Conservation (phyloP, 2,329 filamentous ascomycete genomes). For the Ceratocystis cacaofunesta region DNA sequence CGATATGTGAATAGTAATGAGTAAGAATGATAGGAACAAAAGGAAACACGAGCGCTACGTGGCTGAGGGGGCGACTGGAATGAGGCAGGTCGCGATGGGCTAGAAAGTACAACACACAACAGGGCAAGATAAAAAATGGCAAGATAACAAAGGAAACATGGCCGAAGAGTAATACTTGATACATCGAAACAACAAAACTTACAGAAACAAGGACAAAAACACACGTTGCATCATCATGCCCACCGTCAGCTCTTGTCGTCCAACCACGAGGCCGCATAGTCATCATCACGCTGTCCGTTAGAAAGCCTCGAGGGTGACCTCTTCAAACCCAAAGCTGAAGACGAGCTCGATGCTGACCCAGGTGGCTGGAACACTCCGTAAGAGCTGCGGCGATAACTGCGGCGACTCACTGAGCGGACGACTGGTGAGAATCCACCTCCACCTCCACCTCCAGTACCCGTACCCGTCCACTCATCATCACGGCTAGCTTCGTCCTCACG, state of each 20-base stretch:
- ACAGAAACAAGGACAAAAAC: constrained; percentile 1
- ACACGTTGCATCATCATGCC: not conserved
- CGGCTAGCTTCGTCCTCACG: constrained; percentile 23
- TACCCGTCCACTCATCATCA: constrained; percentile 18
- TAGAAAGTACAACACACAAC: not conserved
- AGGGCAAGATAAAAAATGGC: not conserved
- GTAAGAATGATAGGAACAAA: not conserved
- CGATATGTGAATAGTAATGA: not conserved
- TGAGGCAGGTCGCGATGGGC: not conserved
- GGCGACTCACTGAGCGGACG: constrained; percentile 15
- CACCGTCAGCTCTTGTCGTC: not conserved
- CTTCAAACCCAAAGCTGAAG: constrained; percentile 5
- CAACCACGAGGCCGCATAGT: constrained; percentile 1
- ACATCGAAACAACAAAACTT: constrained; percentile 5
- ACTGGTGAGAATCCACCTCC: constrained; percentile 12
- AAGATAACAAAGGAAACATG: constrained; percentile 2
- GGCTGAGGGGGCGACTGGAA: too few relatives aligned
- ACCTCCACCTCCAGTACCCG: not conserved
- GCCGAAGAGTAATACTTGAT: not conserved
- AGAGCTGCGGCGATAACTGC: constrained; percentile 3
- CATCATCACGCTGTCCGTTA: constrained; percentile 9
- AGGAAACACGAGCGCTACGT: not conserved
- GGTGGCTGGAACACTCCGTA: not conserved
- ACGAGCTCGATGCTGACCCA: constrained; percentile 3
- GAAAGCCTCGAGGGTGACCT: constrained; percentile 12